These are phyloP conservation scores for Scutellaria baicalensis DNA, from an alignment of 257 asterid species.

Conservation along the genomic window DNA sequence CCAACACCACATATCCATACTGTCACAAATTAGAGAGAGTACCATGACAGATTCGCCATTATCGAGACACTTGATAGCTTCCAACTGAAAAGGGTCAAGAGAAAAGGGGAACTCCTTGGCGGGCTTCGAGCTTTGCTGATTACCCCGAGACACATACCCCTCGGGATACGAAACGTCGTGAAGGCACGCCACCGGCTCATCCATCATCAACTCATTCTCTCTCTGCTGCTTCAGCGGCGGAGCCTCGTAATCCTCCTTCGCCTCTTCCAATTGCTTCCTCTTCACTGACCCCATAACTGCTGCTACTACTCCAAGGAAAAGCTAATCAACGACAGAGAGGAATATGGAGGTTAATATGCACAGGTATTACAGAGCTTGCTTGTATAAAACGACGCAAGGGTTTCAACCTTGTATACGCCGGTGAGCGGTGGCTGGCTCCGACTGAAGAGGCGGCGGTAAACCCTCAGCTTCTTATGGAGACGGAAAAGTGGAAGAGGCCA, in stretches of 20 bases:
- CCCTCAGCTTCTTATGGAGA: no score
- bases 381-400: no score
- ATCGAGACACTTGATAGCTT: conserved; percentile 78
- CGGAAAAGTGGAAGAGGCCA: no score
- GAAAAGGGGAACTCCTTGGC: conserved; percentile 74
- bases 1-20: not conserved
- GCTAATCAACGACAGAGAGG: no score
- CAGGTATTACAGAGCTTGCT: no score
- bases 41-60: conserved; percentile 94
- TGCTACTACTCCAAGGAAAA: conserved; percentile 1
- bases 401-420: no score
- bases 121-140: conserved; percentile 37
- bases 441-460: no score
- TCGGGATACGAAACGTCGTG: conserved; percentile 88
- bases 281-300: conserved; percentile 66
- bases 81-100: conserved; percentile 88
- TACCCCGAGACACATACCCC: conserved; percentile 40
- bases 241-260: conserved; percentile 26
- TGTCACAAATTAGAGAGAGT: not conserved
- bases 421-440: no score
- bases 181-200: conserved; percentile 68
- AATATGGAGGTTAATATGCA: no score
- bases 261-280: conserved; percentile 53
- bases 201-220: conserved; percentile 26
- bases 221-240: conserved; percentile 54